Base-by-base conservation (phyloP, 2,329 filamentous ascomycete genomes). In the Diaporthe australafricana region DNA sequence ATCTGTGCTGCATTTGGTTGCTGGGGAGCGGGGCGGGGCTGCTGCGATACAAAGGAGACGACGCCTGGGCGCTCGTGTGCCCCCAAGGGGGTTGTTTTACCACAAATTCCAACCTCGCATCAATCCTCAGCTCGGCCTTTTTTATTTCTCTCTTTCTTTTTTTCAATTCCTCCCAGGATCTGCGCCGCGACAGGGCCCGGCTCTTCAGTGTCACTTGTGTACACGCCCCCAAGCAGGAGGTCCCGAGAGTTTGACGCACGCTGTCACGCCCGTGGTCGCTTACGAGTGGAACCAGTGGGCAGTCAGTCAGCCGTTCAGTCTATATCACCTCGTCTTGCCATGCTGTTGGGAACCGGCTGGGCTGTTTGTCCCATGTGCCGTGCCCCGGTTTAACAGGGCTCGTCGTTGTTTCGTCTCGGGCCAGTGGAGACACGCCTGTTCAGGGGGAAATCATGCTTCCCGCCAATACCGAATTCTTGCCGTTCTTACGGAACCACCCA, bases 261-360 rank as follows among this genome's bases (percentile, higher is more conserved):
- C 60, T 65, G 60, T 65, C 60, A 65, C 60, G 60, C 25, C 60
- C 60, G 60, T 50, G 50, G 60, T 65, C 60, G 60, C 60, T 50
- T 65, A 65, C 60, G 30, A 50, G 60, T 65, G 60, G 45, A 50
- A 65, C 45, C 57, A 35, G 42, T 40, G 25, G 42, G 6, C 57
- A 47, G 42, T 32, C 17, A 35, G 42, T 12, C 57, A 35, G 27
- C 22, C 57, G 20, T 27, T 20, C 30, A 22, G 60, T 27, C 45
- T 65, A 63, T 8, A 25, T 12, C 42, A 63, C 11, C 45, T 50
- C 60, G 60, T 40, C 22, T 32, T 35, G 60, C 30, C 60, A 56
- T 65, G 42, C 60, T 50, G 60, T 25, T 48, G 60, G 45, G 35
- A 65, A 3, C 8, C 14, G 38, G 38, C 38, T 65, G 27, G 60